These are phyloP conservation scores for Ustilago nuda DNA, from an alignment of 1,284 basidiomycete species.

Conservation along the genomic window DNA sequence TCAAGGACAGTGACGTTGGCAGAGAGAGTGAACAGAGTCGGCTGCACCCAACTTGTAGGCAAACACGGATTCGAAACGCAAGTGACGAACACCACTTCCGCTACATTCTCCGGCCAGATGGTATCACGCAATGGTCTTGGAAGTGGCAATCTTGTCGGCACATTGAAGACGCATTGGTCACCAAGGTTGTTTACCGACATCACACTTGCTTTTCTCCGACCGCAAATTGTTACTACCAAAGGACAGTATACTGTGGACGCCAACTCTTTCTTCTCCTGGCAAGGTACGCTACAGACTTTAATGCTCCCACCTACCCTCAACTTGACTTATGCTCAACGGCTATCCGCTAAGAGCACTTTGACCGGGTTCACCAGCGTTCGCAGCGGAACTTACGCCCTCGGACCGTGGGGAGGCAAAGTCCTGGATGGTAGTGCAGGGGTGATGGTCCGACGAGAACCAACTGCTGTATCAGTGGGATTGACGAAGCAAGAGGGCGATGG, in stretches of 20 bases:
- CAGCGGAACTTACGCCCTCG: constrained; percentile 71
- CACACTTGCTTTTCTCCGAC: constrained; percentile 70
- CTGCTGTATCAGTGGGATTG: constrained; percentile 57
- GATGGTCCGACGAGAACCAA: constrained; percentile 48
- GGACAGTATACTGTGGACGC: constrained; percentile 71
- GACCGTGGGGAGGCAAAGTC: constrained; percentile 70
- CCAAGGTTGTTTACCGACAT: constrained; percentile 72
- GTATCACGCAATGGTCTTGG: constrained; percentile 69
- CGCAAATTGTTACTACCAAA: constrained; percentile 70
- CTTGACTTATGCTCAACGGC: constrained; percentile 71
- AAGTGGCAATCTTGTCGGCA: constrained; percentile 74
- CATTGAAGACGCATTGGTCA: constrained; percentile 76
- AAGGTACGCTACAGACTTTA: constrained; percentile 57
- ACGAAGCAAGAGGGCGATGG: constrained; percentile 54
- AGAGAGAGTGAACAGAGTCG: constrained; percentile 52
- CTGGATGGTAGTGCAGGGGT: constrained; percentile 5
- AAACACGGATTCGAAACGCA: constrained; percentile 66
- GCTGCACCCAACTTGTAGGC: constrained; percentile 59
- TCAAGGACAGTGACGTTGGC: constrained; percentile 22
- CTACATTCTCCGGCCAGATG: constrained; percentile 69
- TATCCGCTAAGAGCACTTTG: constrained; percentile 58
- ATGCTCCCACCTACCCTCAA: constrained; percentile 70
- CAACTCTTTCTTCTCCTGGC: constrained; percentile 69
- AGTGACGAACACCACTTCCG: constrained; percentile 40
- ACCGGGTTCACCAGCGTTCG: constrained; percentile 68